Base-by-base conservation (phyloP, 2,329 filamentous ascomycete genomes). In the Zelopaecilomyces penicillatus region DNA sequence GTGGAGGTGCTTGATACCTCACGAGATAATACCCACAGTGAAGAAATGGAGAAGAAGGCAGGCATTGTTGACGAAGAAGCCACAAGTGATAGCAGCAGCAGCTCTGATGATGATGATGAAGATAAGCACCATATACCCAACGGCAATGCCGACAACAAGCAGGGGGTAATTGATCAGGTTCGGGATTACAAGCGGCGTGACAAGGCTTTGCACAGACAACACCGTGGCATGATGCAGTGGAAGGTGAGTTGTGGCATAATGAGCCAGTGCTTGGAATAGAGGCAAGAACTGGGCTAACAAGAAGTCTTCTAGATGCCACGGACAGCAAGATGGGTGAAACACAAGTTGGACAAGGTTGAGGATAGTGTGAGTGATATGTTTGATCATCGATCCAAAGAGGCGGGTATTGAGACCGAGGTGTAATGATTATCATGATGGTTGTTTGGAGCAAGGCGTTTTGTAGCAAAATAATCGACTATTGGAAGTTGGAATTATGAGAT, bases 161-260 rank as follows among this genome's bases (percentile, higher is more conserved):
- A 78, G 70, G 34, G 57, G 66, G 33, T 62, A 69, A 46, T 67
- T 7, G 72, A 74, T 37, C 68, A 76, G 57, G 47, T 80, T 38
- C 74, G 71, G 45, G 80, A 84, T 48, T 85, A 81, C 57, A 78
- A 74, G 57, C 68, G 71, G 46, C 68, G 80, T 52, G 67, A 73
- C 50, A 76, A 74, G 60, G 71, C 76, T 48, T 63, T 84, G 50
- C 81, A 86, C 60, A 67, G 82, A 40, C 74, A 76, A 57, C 80
- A 88, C 55, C 66, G 80, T 26, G 84, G 84, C 0, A 57, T 84
- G 35, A 88, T 88, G 84, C 84, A 88, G 64, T 88, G 82, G 79
- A 67, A 67, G 59, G 63, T 65, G 52, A 54, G 61, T 43, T 4
- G 29, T 12, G 9, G 11, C 26, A 29, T 30, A 5, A 12, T 7